A percentile compares a stretch with the other conserved stretches of the same genome.
Evolutionary conservation across 106 monocot genomes (phyloP).

Genomic region (Narthecium ossifragum): DNA sequence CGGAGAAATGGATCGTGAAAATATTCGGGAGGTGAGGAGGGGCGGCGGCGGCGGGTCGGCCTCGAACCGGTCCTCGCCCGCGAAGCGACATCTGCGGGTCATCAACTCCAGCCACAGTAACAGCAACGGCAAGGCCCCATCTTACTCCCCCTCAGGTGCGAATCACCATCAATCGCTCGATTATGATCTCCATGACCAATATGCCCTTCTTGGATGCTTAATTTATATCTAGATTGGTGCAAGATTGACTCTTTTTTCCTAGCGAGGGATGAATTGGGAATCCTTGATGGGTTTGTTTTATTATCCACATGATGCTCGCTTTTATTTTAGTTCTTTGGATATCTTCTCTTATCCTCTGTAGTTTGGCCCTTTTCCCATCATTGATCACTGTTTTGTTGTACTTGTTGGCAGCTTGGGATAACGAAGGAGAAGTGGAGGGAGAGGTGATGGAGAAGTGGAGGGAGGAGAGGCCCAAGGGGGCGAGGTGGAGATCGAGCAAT

Average conservation of each 20-base stretch:
- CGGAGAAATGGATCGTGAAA: slow-evolving; percentile 10
- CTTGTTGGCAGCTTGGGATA: slow-evolving; percentile 3
- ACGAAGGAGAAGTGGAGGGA: background rate
- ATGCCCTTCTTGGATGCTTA: background rate
- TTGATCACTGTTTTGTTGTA: background rate
- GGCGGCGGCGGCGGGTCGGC: background rate
- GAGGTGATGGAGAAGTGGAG: background rate
- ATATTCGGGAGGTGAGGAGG: background rate
- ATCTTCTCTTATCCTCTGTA: background rate
- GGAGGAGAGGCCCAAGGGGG: background rate
- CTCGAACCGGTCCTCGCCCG: background rate
- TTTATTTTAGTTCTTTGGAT: too few relatives aligned
- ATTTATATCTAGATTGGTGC: background rate
- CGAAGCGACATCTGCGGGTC: slow-evolving; percentile 12
- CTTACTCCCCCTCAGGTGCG: background rate
- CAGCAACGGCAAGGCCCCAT: background rate
- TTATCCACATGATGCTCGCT: background rate
- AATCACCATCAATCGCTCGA: background rate
- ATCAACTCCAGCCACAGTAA: too few relatives aligned
- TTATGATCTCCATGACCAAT: background rate
- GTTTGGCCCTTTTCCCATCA: background rate
- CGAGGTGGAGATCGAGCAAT: slow-evolving; percentile 7
- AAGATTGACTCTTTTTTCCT: background rate
- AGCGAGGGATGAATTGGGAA: background rate
- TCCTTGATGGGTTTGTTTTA: background rate